Conservation (phyloP, 192 early-diverging fungal genomes). For the Backusella sp. region DNA sequence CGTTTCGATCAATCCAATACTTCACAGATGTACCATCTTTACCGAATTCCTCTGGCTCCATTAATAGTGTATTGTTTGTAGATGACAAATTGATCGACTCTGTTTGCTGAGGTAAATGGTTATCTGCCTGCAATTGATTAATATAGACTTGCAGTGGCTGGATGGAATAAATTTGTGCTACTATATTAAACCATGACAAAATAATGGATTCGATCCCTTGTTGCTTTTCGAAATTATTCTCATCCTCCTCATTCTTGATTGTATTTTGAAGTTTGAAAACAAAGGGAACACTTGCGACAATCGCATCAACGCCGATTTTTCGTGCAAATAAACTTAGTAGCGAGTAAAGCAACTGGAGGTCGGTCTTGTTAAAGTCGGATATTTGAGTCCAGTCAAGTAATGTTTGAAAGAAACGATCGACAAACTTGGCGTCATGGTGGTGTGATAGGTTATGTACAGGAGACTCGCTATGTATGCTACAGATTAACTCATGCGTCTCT, state of each 20-base stretch:
- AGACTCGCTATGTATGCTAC: neutral
- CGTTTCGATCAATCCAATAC: constrained; percentile 20
- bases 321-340: constrained; percentile 13
- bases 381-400: constrained; percentile 24
- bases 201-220: constrained; percentile 12
- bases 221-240: constrained; percentile 6
- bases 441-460: constrained; percentile 18
- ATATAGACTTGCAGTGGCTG: constrained; percentile 10
- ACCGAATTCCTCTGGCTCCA: neutral
- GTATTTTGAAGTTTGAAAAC: constrained; percentile 27
- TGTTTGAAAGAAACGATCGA: constrained; percentile 16
- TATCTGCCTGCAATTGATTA: neutral
- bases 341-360: constrained; percentile 9
- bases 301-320: constrained; percentile 26
- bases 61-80: neutral
- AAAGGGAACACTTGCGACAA: constrained; percentile 21
- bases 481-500: neutral
- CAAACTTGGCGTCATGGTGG: constrained; percentile 17
- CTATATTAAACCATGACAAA: constrained; percentile 10
- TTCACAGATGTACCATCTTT: neutral
- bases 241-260: neutral
- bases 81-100: neutral
- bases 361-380: constrained; percentile 14
- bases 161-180: constrained; percentile 7
- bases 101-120: neutral